These are phyloP conservation scores for Citrus sinensis DNA, from an alignment of 345 rosid species.

Conservation along the genomic window DVS_A1.0 CM039169.1:8477501-8478000, in stretches of 20 bases:
- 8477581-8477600: background rate
- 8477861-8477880: no score
- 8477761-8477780: constrained; percentile 61
- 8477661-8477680: background rate
- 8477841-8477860: background rate
- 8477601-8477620: background rate
- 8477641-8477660: background rate
- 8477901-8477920: background rate
- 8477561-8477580: background rate
- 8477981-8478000: no score
- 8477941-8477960: no score
- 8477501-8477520: background rate
- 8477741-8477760: constrained; percentile 64
- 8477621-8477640: background rate
- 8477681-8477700: constrained; percentile 5
- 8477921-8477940: no score
- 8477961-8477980: no score
- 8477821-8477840: constrained; percentile 46
- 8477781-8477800: constrained; percentile 60
- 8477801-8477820: constrained; percentile 47
- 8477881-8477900: background rate
- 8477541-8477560: background rate
- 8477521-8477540: background rate
- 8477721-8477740: constrained; percentile 64
- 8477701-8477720: constrained; percentile 90